Conservation (phyloP, 179 eudicot genomes). For the Beta lomatogona region DNA sequence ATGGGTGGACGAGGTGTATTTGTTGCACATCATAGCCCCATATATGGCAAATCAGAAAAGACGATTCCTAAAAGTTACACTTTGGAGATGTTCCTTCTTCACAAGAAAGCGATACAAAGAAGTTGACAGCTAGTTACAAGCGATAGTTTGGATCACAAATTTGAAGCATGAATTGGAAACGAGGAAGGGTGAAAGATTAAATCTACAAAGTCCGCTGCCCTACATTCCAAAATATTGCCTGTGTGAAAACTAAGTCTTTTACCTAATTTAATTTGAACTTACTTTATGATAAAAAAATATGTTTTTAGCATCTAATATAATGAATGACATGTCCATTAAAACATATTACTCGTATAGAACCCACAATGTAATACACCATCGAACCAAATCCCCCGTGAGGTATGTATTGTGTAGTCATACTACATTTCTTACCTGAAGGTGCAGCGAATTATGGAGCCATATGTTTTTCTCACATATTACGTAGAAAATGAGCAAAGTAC, state of each 20-base stretch:
- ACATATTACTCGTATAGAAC: too few relatives aligned
- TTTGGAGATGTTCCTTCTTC: too few relatives aligned
- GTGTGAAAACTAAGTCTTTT: too few relatives aligned
- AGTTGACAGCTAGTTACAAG: not conserved
- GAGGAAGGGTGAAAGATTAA: not conserved
- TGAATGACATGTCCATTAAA: not conserved
- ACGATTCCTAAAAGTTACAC: not conserved
- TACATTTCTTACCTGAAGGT: not conserved
- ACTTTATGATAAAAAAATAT: too few relatives aligned
- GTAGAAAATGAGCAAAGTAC: not conserved
- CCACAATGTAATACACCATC: not conserved
- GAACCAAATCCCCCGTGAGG: not conserved
- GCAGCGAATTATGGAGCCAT: not conserved
- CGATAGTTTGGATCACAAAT: not conserved
- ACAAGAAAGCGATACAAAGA: not conserved
- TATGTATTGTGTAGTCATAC: not conserved
- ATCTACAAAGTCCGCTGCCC: too few relatives aligned
- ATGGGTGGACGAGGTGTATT: too few relatives aligned
- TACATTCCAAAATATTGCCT: too few relatives aligned
- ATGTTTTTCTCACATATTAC: not conserved
- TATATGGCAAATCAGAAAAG: not conserved
- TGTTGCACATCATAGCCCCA: not conserved
- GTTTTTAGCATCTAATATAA: not conserved
- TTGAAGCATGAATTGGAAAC: not conserved
- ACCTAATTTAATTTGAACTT: too few relatives aligned